These are phyloP conservation scores for Phytophthora uliginosa DNA, from an alignment of 352 stramenopile genomes.

Conservation along the genomic window DNA sequence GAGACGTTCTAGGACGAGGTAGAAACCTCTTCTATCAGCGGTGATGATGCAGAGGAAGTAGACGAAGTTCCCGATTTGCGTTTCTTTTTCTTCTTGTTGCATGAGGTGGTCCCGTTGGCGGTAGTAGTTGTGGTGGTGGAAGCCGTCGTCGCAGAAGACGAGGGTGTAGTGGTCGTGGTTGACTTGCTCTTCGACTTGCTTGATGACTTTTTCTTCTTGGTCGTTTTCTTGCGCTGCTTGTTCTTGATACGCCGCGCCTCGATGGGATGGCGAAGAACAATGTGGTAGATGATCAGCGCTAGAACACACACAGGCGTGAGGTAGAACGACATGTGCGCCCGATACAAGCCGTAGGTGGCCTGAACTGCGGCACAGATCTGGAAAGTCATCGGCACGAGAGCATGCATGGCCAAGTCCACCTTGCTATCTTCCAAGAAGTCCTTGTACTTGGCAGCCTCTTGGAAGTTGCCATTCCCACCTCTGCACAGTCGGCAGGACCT, in stretches of 20 bases:
- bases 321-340: slow-evolving; percentile 69
- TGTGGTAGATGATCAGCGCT: slow-evolving; percentile 61
- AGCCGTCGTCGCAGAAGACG: slow-evolving; percentile 12
- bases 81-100: slow-evolving; percentile 56
- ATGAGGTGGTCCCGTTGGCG: slow-evolving; percentile 17
- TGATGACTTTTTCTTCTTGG: slow-evolving; percentile 65
- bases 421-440: slow-evolving; percentile 79
- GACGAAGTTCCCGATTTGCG: slow-evolving; percentile 36
- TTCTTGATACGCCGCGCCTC: slow-evolving; percentile 69
- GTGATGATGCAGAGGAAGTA: slow-evolving; percentile 32
- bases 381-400: slow-evolving; percentile 58
- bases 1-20: slow-evolving; percentile 39
- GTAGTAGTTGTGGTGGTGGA: slow-evolving; percentile 4
- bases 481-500: slow-evolving; percentile 79
- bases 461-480: slow-evolving; percentile 79
- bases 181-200: slow-evolving; percentile 49
- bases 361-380: slow-evolving; percentile 59
- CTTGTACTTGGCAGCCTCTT: slow-evolving; percentile 80
- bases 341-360: slow-evolving; percentile 52
- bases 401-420: slow-evolving; percentile 66
- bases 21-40: slow-evolving; percentile 39
- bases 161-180: slow-evolving; percentile 14
- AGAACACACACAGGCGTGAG: slow-evolving; percentile 52
- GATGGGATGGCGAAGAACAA: slow-evolving; percentile 58
- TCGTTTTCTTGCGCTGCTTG: slow-evolving; percentile 59